A percentile compares a stretch with the other conserved stretches of the same genome.
phyloP scores from a whole-genome alignment of 768 basidiomycete species.

The Chalciporus pseudorubinellus region DNA sequence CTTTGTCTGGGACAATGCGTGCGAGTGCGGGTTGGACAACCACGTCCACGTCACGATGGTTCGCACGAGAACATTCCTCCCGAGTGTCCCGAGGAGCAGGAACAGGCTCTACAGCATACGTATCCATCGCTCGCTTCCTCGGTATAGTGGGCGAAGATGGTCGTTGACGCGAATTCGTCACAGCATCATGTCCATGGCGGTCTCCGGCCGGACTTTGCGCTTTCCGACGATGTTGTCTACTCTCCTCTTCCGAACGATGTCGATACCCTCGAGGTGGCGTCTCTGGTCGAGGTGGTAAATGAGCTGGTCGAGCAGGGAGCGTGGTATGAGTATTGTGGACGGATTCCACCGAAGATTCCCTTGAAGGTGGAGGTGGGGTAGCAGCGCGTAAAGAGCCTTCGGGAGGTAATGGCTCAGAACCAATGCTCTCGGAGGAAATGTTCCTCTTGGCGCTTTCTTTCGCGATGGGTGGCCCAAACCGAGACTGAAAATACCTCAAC shows the following conservation, averaged over 20 bases:
- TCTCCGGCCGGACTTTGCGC: background rate
- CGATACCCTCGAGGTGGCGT: slow-evolving; percentile 17
- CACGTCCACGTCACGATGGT: slow-evolving; percentile 9
- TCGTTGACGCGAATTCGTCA: slow-evolving; percentile 4
- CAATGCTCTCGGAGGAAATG: slow-evolving; percentile 17
- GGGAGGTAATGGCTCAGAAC: slow-evolving; percentile 7
- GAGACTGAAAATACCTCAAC: slow-evolving; percentile 20
- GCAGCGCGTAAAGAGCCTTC: slow-evolving; percentile 20
- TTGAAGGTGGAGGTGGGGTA: slow-evolving; percentile 29
- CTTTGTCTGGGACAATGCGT: slow-evolving; percentile 3
- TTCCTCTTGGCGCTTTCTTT: slow-evolving; percentile 14
- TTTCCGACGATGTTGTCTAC: slow-evolving; percentile 1
- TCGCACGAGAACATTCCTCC: slow-evolving; percentile 8
- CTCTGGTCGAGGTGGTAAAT: slow-evolving; percentile 23
- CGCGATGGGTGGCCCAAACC: slow-evolving; percentile 31
- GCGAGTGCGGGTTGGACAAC: slow-evolving; percentile 3
- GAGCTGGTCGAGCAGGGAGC: slow-evolving; percentile 9
- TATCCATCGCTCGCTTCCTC: slow-evolving; percentile 11
- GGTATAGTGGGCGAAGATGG: slow-evolving; percentile 1
- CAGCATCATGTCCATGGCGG: slow-evolving; percentile 5
- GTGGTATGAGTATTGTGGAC: slow-evolving; percentile 7
- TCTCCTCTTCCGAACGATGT: slow-evolving; percentile 7
- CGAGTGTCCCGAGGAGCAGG: slow-evolving; percentile 11
- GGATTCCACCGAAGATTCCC: slow-evolving; percentile 28
- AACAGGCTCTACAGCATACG: slow-evolving; percentile 3